Percentiles rank a stretch among this genome's conserved stretches.
Conservation (phyloP, 1,284 basidiomycete species). For the Coniophora puteana region DNA sequence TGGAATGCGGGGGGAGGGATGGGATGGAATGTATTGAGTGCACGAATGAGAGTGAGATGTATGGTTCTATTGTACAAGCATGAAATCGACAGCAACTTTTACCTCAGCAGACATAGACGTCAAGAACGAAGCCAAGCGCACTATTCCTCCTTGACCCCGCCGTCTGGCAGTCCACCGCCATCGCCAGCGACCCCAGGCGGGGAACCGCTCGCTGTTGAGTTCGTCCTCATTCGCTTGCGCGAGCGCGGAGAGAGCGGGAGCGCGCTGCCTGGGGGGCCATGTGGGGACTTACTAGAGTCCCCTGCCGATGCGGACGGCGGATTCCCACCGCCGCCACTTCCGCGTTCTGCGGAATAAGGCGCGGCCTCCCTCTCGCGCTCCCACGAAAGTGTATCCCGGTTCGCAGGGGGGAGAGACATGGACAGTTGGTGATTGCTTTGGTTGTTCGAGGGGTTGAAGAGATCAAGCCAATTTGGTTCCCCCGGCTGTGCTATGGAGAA, state of each 20-base stretch:
- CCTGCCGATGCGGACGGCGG: conserved; percentile 13
- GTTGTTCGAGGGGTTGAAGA: conserved; percentile 24
- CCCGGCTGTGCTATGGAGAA: conserved; percentile 23
- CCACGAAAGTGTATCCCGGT: conserved; percentile 24
- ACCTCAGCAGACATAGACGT: neutral
- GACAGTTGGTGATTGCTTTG: conserved; percentile 21
- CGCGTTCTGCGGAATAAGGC: conserved; percentile 27
- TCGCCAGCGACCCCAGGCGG: neutral
- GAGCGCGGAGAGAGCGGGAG: conserved; percentile 19
- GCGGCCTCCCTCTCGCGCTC: conserved; percentile 25
- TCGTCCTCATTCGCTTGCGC: conserved; percentile 25
- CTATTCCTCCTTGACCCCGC: neutral
- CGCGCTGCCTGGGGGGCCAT: too few species aligned
- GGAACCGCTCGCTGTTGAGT: conserved; percentile 9
- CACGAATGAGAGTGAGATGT: neutral
- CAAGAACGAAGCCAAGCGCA: neutral
- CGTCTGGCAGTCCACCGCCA: too few species aligned
- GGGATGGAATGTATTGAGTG: too few species aligned
- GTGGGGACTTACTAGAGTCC: conserved; percentile 9
- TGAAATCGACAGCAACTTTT: neutral
- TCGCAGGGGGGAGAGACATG: conserved; percentile 23
- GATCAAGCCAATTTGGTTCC: conserved; percentile 27
- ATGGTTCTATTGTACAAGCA: neutral
- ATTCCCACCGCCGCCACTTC: conserved; percentile 16
- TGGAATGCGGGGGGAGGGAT: too few species aligned